Evolutionary conservation across 129 eudicot genomes (phyloP).

Genomic region (Oenanthe sinensis): DNA sequence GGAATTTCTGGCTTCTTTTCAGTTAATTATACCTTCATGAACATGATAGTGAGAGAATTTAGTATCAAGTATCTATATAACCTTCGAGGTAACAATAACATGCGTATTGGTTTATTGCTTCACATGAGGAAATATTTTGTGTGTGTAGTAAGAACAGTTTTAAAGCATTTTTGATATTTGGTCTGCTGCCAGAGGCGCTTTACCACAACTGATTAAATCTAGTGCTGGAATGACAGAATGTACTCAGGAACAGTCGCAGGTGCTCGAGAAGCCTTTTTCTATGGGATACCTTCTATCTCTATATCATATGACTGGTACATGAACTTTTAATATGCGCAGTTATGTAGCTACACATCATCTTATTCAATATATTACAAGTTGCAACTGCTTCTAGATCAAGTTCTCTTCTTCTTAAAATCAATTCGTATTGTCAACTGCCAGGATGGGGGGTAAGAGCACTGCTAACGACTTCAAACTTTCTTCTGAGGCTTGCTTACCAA

Average conservation of each 20-base stretch:
- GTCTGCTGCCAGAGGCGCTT: background rate
- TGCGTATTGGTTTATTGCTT: background rate
- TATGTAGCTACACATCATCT: background rate
- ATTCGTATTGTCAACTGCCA: constrained; percentile 18
- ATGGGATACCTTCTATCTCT: constrained; percentile 74
- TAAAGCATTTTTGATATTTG: background rate
- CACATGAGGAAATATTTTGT: background rate
- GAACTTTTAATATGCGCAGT: background rate
- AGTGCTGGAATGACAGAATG: constrained; percentile 41
- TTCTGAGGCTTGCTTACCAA: constrained; percentile 93
- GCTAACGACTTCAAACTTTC: constrained; percentile 56
- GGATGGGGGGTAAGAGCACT: constrained; percentile 61
- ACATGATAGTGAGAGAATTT: background rate
- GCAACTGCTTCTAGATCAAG: background rate
- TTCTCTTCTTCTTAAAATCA: constrained; percentile 5
- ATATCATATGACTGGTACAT: constrained; percentile 83
- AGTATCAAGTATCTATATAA: background rate
- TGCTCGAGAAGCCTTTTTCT: constrained; percentile 91
- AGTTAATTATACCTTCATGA: background rate
- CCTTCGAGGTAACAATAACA: background rate
- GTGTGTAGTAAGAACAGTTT: background rate
- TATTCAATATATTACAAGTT: background rate
- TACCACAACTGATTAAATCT: constrained; percentile 9
- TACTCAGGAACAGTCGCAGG: constrained; percentile 97
- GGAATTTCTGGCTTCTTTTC: background rate